phyloP scores from a whole-genome alignment of 2,329 filamentous ascomycete species.

The Claviceps lovelessii region DNA sequence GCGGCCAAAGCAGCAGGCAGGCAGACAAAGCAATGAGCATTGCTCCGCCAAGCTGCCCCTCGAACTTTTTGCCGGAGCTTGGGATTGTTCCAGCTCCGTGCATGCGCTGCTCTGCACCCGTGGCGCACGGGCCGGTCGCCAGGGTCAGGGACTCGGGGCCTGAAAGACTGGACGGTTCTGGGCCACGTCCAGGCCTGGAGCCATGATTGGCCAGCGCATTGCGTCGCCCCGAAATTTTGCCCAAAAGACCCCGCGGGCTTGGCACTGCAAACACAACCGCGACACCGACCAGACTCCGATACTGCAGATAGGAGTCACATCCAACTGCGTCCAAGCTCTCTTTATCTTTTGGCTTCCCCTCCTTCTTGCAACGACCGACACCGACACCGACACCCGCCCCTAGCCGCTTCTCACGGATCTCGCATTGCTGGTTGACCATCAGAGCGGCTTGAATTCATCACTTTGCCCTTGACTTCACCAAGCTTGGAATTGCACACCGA shows the following conservation, averaged over 20 bases:
- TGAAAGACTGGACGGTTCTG: neutral
- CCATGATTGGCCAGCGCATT: constrained; percentile 9
- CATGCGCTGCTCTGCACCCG: too few relatives aligned
- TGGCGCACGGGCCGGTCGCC: constrained; percentile 1
- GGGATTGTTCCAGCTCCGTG: constrained; percentile 15
- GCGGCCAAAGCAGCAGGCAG: neutral
- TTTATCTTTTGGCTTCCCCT: constrained; percentile 1
- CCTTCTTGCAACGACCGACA: neutral
- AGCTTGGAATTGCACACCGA: neutral
- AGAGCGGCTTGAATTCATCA: neutral
- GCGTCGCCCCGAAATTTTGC: constrained; percentile 8
- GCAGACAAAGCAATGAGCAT: neutral
- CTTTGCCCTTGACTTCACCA: neutral
- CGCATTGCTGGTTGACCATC: neutral
- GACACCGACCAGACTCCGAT: constrained; percentile 1
- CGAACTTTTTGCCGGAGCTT: constrained; percentile 16
- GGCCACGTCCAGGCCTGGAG: neutral
- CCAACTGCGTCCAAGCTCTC: neutral
- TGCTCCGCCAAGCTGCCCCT: constrained; percentile 10
- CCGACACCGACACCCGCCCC: neutral
- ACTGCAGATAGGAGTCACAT: constrained; percentile 4
- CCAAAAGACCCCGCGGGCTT: constrained; percentile 5
- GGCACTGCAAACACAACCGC: neutral
- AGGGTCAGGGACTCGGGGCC: too few relatives aligned
- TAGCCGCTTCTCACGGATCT: neutral